phyloP scores from a whole-genome alignment of 108 stramenopile species.

The Fragilariopsis cylindrus region DNA sequence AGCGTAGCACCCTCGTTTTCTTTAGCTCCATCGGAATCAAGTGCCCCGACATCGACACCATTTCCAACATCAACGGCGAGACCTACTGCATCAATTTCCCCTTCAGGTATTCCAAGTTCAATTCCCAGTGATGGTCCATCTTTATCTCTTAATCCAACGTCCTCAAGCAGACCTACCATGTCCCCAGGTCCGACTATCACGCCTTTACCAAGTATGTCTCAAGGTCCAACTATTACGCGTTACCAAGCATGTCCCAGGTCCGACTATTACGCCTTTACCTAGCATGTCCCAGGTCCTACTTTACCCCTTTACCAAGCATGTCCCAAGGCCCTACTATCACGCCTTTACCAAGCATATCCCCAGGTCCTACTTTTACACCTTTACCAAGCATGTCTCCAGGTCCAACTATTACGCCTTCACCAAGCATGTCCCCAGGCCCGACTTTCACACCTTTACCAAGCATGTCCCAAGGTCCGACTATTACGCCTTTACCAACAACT shows the following conservation, averaged over 20 bases:
- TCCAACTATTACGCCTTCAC: neutral
- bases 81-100: neutral
- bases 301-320: neutral
- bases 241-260: neutral
- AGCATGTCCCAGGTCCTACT: neutral
- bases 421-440: conserved; percentile 1
- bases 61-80: neutral
- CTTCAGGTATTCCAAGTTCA: neutral
- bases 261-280: too few species aligned
- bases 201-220: neutral
- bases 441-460: conserved; percentile 14
- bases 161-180: too few species aligned
- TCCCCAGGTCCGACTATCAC: too few species aligned
- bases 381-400: neutral
- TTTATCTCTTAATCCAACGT: too few species aligned
- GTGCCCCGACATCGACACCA: neutral
- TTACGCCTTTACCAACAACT: neutral
- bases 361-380: neutral
- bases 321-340: neutral
- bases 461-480: conserved; percentile 1
- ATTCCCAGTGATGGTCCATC: neutral
- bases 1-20: neutral
- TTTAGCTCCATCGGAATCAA: neutral
- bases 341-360: neutral
- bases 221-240: neutral